Base-by-base conservation (phyloP, 1,284 basidiomycete genomes). In the Ceratobasidium sp. region DNA sequence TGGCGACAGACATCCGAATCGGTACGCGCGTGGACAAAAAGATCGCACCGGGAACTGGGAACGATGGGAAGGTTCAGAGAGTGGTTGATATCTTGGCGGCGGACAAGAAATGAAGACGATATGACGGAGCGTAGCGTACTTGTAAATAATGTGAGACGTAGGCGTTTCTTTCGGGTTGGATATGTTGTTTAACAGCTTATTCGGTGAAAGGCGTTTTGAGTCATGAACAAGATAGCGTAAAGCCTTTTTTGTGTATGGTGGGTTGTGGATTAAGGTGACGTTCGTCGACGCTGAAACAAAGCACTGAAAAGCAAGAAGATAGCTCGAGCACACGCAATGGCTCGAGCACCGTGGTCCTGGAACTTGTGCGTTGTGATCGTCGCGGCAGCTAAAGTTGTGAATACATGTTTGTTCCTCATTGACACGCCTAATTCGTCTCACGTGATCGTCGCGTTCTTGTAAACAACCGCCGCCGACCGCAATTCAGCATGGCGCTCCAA, bases 1-100 rank as follows among this genome's bases (percentile, higher is more conserved):
- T 94, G 56, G 92, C 94, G 33, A 96, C 96, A 7, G 96, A 98
- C 84, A 94, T 98, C 78, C 92, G 96, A 42, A 96, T 98, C 77
- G 96, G 96, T 59, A 98, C 96, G 0, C 90, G 96, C 59, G 89
- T 89, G 23, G 96, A 97, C 85, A 89, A 91, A 74, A 85, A 89
- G 42, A 89, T 92, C 50, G 84, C 84, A 1, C 86, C 87, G 1
- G 95, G 94, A 7, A 87, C 88, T 61, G 94, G 91, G 3, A 97
- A 97, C 81, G 90, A 90, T 33, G 86, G 86, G 70, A 97, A 97
- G 83, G 89, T 96, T 26, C 87, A 88, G 77, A 89, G 96, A 15
- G 95, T 97, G 1, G 88, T 94, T 81, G 91, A 92, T 65, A 95
- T 97, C 64, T 84, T 88, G 46, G 73, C 73, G 26, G 33, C 26